phyloP scores from a whole-genome alignment of 2,329 filamentous ascomycete genomes.

The Aspergillus sp. region DNA sequence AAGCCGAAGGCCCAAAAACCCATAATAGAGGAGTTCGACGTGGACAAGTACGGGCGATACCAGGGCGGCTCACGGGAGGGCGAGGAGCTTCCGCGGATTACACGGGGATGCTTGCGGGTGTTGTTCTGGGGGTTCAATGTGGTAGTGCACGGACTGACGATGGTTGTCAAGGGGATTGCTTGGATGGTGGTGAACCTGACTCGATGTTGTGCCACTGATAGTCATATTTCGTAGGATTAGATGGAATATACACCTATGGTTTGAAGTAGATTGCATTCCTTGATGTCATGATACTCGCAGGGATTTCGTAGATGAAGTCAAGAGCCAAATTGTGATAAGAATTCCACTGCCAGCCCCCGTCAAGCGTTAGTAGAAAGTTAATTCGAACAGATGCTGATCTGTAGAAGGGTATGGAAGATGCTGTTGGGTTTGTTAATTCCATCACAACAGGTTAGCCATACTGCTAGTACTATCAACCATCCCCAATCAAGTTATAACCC shows the following conservation, averaged over 20 bases:
- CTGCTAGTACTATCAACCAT: too few species aligned
- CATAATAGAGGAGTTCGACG: slow-evolving; percentile 47
- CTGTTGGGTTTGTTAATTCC: too few species aligned
- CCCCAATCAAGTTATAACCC: too few species aligned
- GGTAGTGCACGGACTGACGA: slow-evolving; percentile 40
- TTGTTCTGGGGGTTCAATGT: slow-evolving; percentile 43
- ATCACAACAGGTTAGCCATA: too few species aligned
- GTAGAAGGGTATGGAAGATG: too few species aligned
- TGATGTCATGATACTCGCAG: neutral
- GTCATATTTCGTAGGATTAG: too few species aligned
- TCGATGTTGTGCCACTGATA: slow-evolving; percentile 25
- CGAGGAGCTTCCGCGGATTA: slow-evolving; percentile 42
- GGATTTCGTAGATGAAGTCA: too few species aligned
- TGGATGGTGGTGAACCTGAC: slow-evolving; percentile 45
- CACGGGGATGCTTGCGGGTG: slow-evolving; percentile 37
- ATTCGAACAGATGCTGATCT: too few species aligned
- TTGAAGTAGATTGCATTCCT: neutral
- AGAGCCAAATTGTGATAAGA: too few species aligned
- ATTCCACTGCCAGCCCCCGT: too few species aligned
- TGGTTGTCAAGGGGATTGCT: slow-evolving; percentile 42
- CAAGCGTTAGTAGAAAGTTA: too few species aligned
- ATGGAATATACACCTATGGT: too few species aligned
- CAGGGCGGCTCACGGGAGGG: slow-evolving; percentile 39
- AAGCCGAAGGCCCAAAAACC: slow-evolving; percentile 27
- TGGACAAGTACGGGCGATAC: slow-evolving; percentile 48